phyloP scores from a whole-genome alignment of 306 rosid species.

The Chamaecrista fasciculata region DNA sequence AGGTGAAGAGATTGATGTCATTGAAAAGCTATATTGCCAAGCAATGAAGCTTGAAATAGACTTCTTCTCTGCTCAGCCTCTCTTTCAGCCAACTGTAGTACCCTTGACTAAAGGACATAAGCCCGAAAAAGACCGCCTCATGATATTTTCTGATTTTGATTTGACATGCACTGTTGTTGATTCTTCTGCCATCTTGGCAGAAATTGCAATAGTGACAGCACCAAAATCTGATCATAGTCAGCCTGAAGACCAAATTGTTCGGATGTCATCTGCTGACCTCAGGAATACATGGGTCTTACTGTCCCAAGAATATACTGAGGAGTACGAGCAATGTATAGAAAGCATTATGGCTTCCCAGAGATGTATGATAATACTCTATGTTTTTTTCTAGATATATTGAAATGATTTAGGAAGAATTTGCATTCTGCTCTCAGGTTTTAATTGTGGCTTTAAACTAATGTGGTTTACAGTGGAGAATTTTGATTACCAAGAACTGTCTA shows the following conservation, averaged over 20 bases:
- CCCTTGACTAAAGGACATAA: slow-evolving; percentile 78
- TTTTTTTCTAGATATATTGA: slow-evolving; percentile 19
- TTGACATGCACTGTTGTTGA: slow-evolving; percentile 93
- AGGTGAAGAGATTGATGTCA: slow-evolving; percentile 94
- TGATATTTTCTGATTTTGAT: slow-evolving; percentile 92
- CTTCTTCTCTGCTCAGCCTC: slow-evolving; percentile 80
- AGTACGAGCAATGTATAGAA: slow-evolving; percentile 87
- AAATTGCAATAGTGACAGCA: slow-evolving; percentile 88
- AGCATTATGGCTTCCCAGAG: slow-evolving; percentile 58
- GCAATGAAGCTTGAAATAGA: slow-evolving; percentile 94
- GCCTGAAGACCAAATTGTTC: slow-evolving; percentile 54
- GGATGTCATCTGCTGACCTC: slow-evolving; percentile 81
- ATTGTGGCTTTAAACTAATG: slow-evolving; percentile 23
- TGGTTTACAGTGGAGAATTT: slow-evolving; percentile 58
- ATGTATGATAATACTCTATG: slow-evolving; percentile 45
- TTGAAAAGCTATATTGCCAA: slow-evolving; percentile 91
- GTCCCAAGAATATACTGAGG: slow-evolving; percentile 85
- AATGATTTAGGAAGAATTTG: slow-evolving; percentile 12
- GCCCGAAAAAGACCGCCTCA: slow-evolving; percentile 56
- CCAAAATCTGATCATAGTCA: slow-evolving; percentile 79
- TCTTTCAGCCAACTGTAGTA: slow-evolving; percentile 73
- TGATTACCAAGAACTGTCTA: slow-evolving; percentile 52
- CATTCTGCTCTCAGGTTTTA: slow-evolving; percentile 18
- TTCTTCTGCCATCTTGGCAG: slow-evolving; percentile 96
- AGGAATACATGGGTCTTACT: slow-evolving; percentile 75